These are phyloP conservation scores for Botrytis pseudocinerea DNA, from an alignment of 2,329 filamentous ascomycete genomes.

Conservation along the genomic window DNA sequence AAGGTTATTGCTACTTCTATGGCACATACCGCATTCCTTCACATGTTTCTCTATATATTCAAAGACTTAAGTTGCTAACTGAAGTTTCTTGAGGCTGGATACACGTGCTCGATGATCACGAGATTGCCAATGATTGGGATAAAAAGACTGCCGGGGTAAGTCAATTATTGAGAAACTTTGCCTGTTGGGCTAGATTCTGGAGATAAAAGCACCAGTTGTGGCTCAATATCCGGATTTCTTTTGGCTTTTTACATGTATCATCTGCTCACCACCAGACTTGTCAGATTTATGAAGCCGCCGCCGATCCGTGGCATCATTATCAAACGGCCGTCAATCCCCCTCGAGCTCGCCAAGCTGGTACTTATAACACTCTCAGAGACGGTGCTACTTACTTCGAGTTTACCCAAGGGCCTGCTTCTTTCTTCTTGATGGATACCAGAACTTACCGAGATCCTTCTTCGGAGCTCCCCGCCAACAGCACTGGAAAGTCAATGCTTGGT, in stretches of 20 bases:
- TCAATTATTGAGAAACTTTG: conserved; percentile 48
- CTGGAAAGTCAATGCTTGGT: conserved; percentile 85
- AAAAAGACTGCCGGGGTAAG: conserved; percentile 72
- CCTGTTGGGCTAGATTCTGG: conserved; percentile 24
- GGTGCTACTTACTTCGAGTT: conserved; percentile 87
- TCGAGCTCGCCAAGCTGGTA: conserved; percentile 52
- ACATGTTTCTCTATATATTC: background rate
- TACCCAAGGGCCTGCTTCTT: conserved; percentile 83
- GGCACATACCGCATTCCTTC: background rate
- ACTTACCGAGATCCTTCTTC: conserved; percentile 75
- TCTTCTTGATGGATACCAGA: conserved; percentile 93
- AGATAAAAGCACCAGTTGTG: background rate
- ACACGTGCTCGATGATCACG: conserved; percentile 94
- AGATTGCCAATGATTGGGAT: conserved; percentile 93
- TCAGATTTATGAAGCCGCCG: conserved; percentile 42
- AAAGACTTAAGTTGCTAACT: conserved; percentile 3
- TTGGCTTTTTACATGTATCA: background rate
- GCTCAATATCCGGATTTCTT: background rate
- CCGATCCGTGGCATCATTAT: conserved; percentile 75
- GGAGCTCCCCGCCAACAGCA: conserved; percentile 56
- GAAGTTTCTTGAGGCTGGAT: conserved; percentile 61
- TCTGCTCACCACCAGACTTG: background rate
- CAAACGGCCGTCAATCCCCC: conserved; percentile 86
- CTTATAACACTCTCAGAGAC: conserved; percentile 42
- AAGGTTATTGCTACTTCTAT: background rate